Percentiles rank a stretch among this genome's conserved stretches.
Evolutionary conservation across 345 rosid genomes (phyloP).

Genomic region (Erucastrum elatum): DNA sequence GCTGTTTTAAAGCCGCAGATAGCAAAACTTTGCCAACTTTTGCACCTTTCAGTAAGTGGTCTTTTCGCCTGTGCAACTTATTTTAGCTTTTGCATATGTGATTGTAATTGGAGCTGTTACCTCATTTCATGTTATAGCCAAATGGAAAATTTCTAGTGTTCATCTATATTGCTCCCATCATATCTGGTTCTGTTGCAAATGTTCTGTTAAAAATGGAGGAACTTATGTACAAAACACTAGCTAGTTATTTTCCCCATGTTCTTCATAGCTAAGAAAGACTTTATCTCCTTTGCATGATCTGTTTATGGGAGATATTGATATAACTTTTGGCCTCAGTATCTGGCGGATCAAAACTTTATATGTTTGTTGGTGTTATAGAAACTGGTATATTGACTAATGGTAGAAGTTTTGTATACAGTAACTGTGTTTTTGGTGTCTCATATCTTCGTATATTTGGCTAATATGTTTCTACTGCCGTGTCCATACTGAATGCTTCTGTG

Average conservation of each 20-base stretch:
- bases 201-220: slow-evolving; percentile 2
- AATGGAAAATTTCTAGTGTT: neutral
- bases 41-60: slow-evolving; percentile 56
- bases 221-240: slow-evolving; percentile 15
- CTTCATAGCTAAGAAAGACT: neutral
- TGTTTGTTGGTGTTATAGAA: slow-evolving; percentile 8
- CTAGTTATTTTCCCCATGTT: slow-evolving; percentile 18
- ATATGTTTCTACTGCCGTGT: slow-evolving; percentile 9
- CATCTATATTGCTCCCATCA: neutral
- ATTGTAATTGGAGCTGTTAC: slow-evolving; percentile 9
- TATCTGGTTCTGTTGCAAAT: neutral
- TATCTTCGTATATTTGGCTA: slow-evolving; percentile 15
- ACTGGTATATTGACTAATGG: slow-evolving; percentile 3
- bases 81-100: slow-evolving; percentile 15
- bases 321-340: neutral
- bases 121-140: slow-evolving; percentile 21
- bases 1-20: slow-evolving; percentile 58
- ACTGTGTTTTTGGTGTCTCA: neutral
- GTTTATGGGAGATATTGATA: neutral
- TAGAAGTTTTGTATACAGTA: neutral
- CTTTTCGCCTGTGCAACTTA: slow-evolving; percentile 28
- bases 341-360: neutral
- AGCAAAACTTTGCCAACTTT: slow-evolving; percentile 49
- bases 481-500: slow-evolving; percentile 12
- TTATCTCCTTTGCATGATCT: slow-evolving; percentile 18